These are phyloP conservation scores for Boletus rex-veris DNA, from an alignment of 768 basidiomycete genomes.

Conservation along the genomic window DNA sequence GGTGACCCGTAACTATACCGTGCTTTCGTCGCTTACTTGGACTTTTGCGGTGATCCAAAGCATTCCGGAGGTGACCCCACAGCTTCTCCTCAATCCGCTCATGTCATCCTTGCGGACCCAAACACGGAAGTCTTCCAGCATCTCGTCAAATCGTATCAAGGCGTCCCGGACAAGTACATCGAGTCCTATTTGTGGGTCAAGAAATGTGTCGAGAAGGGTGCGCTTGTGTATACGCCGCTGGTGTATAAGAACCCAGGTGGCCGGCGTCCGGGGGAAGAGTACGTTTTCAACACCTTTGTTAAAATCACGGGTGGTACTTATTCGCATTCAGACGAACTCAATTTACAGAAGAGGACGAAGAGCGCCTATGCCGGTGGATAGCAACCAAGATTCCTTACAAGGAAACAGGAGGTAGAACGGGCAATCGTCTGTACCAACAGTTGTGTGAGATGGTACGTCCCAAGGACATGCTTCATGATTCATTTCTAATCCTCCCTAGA, in stretches of 20 bases:
- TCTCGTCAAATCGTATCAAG: slow-evolving; percentile 70
- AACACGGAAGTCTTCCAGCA: slow-evolving; percentile 73
- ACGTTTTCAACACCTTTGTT: slow-evolving; percentile 19
- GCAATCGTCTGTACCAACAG: slow-evolving; percentile 81
- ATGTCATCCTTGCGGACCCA: slow-evolving; percentile 77
- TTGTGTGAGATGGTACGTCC: slow-evolving; percentile 62
- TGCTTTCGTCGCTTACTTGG: background rate
- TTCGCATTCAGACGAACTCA: slow-evolving; percentile 57
- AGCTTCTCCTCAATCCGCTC: slow-evolving; percentile 65
- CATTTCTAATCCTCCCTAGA: slow-evolving; percentile 36
- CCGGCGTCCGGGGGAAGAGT: slow-evolving; percentile 80
- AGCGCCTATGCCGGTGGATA: slow-evolving; percentile 73
- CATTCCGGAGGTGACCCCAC: slow-evolving; percentile 79
- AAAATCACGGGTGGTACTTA: background rate
- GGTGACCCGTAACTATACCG: slow-evolving; percentile 1
- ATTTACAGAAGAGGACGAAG: slow-evolving; percentile 75
- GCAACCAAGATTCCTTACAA: slow-evolving; percentile 82
- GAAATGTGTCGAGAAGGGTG: slow-evolving; percentile 70
- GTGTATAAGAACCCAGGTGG: slow-evolving; percentile 86
- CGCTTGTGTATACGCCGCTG: slow-evolving; percentile 65
- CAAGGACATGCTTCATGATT: background rate
- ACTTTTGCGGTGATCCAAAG: slow-evolving; percentile 34
- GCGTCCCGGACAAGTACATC: slow-evolving; percentile 67
- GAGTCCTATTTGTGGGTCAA: slow-evolving; percentile 84
- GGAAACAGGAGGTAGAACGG: slow-evolving; percentile 76